Evolutionary conservation across 78 protist species (phyloP).

Genomic region (Planoprotostelium fungivorum): DNA sequence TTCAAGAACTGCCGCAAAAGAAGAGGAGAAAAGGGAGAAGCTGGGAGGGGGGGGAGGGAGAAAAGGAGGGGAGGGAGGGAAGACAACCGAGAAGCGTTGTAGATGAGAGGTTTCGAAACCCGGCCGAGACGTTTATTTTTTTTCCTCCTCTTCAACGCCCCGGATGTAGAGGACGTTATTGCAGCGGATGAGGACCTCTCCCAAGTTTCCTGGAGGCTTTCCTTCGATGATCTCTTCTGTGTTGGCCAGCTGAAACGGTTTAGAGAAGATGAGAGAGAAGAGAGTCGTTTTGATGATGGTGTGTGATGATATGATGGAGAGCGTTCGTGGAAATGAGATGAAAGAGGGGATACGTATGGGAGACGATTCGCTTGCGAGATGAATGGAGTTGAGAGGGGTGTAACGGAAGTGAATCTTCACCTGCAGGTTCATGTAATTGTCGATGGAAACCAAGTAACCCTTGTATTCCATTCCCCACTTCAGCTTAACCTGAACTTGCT

Average conservation of each 20-base stretch:
- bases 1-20: not conserved
- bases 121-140: constrained; percentile 1
- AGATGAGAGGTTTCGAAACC: no score
- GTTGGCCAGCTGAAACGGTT: constrained; percentile 31
- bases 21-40: not conserved
- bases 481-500: constrained; percentile 42
- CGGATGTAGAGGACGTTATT: constrained; percentile 59
- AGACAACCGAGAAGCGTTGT: not conserved
- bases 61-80: not conserved
- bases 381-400: no score
- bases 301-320: not conserved
- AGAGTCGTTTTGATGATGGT: not conserved
- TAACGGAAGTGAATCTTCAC: constrained; percentile 1
- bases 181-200: constrained; percentile 64
- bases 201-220: constrained; percentile 32
- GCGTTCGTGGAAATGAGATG: no score
- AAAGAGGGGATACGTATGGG: no score
- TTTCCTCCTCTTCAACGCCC: constrained; percentile 20
- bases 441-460: constrained; percentile 55
- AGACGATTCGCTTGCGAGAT: no score
- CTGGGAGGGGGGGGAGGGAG: not conserved
- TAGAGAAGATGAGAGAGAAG: not conserved
- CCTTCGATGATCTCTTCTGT: constrained; percentile 67
- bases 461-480: constrained; percentile 68
- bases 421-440: constrained; percentile 58